phyloP scores from a whole-genome alignment of 352 stramenopile genomes.

The Globisporangium nagaii region DNA sequence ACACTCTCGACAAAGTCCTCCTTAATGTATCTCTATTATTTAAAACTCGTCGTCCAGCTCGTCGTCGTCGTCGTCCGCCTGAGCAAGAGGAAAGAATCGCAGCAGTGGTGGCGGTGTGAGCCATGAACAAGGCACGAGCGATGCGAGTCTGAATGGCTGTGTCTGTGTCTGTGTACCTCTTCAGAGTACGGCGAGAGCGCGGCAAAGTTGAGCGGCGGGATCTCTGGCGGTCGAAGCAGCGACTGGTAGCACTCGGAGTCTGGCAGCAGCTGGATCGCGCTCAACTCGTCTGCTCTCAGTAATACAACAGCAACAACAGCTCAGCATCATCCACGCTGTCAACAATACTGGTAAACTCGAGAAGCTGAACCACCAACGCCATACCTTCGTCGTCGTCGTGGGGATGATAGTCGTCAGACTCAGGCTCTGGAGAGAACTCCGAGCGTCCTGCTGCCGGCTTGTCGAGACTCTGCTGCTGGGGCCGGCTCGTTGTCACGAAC shows the following conservation, averaged over 20 bases:
- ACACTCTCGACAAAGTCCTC: neutral
- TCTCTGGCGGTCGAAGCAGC: slow-evolving; percentile 13
- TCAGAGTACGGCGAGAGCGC: slow-evolving; percentile 48
- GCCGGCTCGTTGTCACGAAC: slow-evolving; percentile 5
- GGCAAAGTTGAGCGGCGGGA: slow-evolving; percentile 49
- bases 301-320: too few relatives aligned
- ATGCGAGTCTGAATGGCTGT: too few relatives aligned
- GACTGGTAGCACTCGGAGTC: slow-evolving; percentile 4
- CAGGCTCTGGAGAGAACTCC: neutral
- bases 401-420: slow-evolving; percentile 9
- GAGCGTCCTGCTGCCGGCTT: neutral
- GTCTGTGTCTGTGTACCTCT: slow-evolving; percentile 21
- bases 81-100: neutral
- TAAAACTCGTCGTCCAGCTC: slow-evolving; percentile 19
- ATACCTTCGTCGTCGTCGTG: slow-evolving; percentile 12
- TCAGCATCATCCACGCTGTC: too few relatives aligned
- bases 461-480: neutral
- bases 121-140: neutral
- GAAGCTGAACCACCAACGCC: neutral
- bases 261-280: slow-evolving; percentile 22
- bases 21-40: slow-evolving; percentile 9
- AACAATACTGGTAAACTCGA: too few relatives aligned
- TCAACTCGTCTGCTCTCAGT: slow-evolving; percentile 27
- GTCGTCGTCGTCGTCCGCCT: slow-evolving; percentile 34
- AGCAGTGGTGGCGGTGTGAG: neutral